These are phyloP conservation scores for Neofusicoccum sp. DNA, from an alignment of 2,329 filamentous ascomycete genomes.

Conservation along the genomic window DNA sequence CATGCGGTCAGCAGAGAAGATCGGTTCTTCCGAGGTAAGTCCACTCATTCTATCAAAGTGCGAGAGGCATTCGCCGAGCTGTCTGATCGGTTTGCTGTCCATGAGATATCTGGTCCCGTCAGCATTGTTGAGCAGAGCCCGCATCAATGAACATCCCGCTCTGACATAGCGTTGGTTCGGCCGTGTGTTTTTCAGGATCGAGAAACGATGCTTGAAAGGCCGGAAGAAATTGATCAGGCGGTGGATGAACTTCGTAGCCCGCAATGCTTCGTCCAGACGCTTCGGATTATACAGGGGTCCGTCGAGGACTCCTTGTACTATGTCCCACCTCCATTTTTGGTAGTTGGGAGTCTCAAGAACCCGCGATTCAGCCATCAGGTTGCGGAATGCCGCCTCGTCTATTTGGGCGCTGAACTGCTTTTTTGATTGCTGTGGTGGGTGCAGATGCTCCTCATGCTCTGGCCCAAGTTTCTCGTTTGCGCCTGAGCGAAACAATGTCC, in stretches of 20 bases:
- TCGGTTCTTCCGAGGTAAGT: slow-evolving; percentile 75
- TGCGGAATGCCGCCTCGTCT: slow-evolving; percentile 66
- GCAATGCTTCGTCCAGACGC: slow-evolving; percentile 89
- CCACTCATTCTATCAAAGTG: slow-evolving; percentile 85
- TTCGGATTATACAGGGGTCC: slow-evolving; percentile 90
- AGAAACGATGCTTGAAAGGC: slow-evolving; percentile 95
- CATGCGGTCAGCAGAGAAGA: slow-evolving; percentile 86
- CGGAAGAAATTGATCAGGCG: slow-evolving; percentile 92
- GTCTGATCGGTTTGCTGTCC: slow-evolving; percentile 89
- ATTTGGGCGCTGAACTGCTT: slow-evolving; percentile 54
- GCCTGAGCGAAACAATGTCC: slow-evolving; percentile 82
- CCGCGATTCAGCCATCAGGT: slow-evolving; percentile 72
- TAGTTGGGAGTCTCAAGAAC: slow-evolving; percentile 89
- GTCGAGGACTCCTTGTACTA: slow-evolving; percentile 88
- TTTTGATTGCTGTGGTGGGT: slow-evolving; percentile 46
- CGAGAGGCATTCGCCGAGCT: slow-evolving; percentile 93
- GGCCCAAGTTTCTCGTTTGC: slow-evolving; percentile 40
- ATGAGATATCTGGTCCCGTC: slow-evolving; percentile 84
- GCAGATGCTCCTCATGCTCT: slow-evolving; percentile 40
- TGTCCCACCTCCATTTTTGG: slow-evolving; percentile 96
- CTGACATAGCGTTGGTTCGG: slow-evolving; percentile 93
- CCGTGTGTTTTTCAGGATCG: slow-evolving; percentile 85
- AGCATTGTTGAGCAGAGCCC: slow-evolving; percentile 79
- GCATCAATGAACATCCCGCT: slow-evolving; percentile 85
- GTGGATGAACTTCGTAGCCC: slow-evolving; percentile 95